Conservation (phyloP, 202 grass and related monocot genomes). For the Panicum hallii region DNA sequence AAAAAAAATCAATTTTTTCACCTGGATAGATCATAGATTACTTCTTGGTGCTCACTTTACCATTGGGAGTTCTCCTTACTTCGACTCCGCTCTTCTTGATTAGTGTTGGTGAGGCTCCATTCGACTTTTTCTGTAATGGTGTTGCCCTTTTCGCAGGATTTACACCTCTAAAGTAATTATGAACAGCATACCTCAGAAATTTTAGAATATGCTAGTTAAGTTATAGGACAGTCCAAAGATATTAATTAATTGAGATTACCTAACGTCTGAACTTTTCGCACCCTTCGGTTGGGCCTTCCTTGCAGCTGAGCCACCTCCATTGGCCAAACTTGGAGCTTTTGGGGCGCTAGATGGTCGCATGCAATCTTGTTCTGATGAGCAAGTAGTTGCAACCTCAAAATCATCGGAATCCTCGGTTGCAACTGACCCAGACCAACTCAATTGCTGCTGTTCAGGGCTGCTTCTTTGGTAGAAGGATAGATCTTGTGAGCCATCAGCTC, state of each 20-base stretch:
- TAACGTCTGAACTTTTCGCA: conserved; percentile 57
- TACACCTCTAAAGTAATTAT: conserved; percentile 44
- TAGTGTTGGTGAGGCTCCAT: conserved; percentile 34
- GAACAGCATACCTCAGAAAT: conserved; percentile 18
- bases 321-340: conserved; percentile 51
- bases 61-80: conserved; percentile 52
- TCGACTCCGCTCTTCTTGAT: conserved; percentile 46
- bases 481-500: conserved; percentile 54
- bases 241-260: conserved; percentile 49
- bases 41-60: conserved; percentile 51
- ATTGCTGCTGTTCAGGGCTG: conserved; percentile 57
- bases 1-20: conserved; percentile 25
- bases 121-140: conserved; percentile 53
- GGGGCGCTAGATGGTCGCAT: conserved; percentile 57
- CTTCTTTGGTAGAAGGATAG: conserved; percentile 67
- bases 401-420: conserved; percentile 88
- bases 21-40: conserved; percentile 28
- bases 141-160: conserved; percentile 53
- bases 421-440: conserved; percentile 60
- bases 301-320: conserved; percentile 44
- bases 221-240: not conserved
- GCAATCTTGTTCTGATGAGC: conserved; percentile 81
- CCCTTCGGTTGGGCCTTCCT: conserved; percentile 64
- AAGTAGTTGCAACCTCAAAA: conserved; percentile 69
- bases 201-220: not conserved